Conservation (phyloP, 306 rosid species). For the Fragaria iinumae region DNA sequence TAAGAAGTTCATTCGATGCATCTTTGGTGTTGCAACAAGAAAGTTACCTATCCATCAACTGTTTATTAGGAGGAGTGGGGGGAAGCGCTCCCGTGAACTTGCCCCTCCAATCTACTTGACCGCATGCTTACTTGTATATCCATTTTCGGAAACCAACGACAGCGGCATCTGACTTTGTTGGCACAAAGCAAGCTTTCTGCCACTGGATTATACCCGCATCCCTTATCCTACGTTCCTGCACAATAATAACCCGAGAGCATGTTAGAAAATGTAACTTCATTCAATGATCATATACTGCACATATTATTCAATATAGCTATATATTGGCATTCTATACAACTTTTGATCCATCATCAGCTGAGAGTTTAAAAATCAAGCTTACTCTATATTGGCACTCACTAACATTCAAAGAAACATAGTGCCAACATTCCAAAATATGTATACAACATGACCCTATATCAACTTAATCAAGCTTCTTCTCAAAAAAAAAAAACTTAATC, state of each 20-base stretch:
- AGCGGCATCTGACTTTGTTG: slow-evolving; percentile 74
- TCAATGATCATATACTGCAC: not conserved
- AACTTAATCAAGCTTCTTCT: no score
- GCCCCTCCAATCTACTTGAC: slow-evolving; percentile 83
- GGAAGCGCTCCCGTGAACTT: slow-evolving; percentile 64
- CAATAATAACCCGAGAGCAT: slow-evolving; percentile 14
- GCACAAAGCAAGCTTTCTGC: slow-evolving; percentile 81
- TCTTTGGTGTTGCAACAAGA: not conserved
- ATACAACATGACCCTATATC: no score
- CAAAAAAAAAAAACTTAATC: no score
- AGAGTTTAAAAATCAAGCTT: no score
- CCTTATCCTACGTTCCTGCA: slow-evolving; percentile 65
- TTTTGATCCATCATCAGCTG: no score
- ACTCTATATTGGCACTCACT: no score
- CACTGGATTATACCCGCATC: slow-evolving; percentile 57
- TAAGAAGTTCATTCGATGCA: slow-evolving; percentile 4
- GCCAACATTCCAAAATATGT: no score
- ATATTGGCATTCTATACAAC: no score
- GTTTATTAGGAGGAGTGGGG: slow-evolving; percentile 74
- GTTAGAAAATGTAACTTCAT: not conserved
- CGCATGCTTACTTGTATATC: slow-evolving; percentile 71
- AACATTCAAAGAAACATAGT: no score
- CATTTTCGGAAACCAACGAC: slow-evolving; percentile 81
- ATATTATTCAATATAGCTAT: no score
- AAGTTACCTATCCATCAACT: slow-evolving; percentile 76